Conservation (phyloP, 805 yeast species). For the Spathaspora boniae region DNA sequence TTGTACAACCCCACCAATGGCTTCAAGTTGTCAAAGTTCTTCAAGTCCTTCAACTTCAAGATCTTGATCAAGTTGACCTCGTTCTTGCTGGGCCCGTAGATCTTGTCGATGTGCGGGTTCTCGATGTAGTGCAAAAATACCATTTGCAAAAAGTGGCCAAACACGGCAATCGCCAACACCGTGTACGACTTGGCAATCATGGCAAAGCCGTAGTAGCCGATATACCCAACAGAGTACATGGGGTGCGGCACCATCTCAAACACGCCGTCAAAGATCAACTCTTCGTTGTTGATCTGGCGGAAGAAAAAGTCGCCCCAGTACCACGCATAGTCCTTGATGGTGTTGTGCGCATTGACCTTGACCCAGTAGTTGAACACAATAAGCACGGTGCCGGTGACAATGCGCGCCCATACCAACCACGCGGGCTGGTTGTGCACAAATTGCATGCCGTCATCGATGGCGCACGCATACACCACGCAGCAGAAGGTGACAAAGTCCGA, state of each 20-base stretch:
- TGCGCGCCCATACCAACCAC: constrained; percentile 46
- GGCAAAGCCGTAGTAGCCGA: constrained; percentile 84
- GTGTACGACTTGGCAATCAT: constrained; percentile 71
- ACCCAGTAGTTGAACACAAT: constrained; percentile 80
- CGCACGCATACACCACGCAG: constrained; percentile 54
- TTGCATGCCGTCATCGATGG: constrained; percentile 35
- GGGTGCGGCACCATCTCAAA: constrained; percentile 91
- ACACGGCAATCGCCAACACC: constrained; percentile 62
- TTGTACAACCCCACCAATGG: constrained; percentile 62
- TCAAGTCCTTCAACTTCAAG: constrained; percentile 48
- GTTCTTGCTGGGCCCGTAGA: constrained; percentile 52
- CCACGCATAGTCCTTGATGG: constrained; percentile 90
- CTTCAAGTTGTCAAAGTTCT: constrained; percentile 36
- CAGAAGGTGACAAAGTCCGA: constrained; percentile 77
- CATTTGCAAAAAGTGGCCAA: constrained; percentile 78
- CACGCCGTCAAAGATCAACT: constrained; percentile 81
- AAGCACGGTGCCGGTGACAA: constrained; percentile 56
- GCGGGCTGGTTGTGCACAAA: constrained; percentile 38
- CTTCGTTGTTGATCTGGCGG: constrained; percentile 57
- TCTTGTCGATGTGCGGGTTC: constrained; percentile 83
- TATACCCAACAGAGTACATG: constrained; percentile 86
- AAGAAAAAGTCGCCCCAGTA: constrained; percentile 94
- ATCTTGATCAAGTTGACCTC: constrained; percentile 33
- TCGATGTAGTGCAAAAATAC: constrained; percentile 71
- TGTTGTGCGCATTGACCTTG: constrained; percentile 81